Evolutionary conservation across 2,329 filamentous ascomycete genomes (phyloP), one percentile per base, ranked within the genome.

Genomic region (Myotisia sp.): DNA sequence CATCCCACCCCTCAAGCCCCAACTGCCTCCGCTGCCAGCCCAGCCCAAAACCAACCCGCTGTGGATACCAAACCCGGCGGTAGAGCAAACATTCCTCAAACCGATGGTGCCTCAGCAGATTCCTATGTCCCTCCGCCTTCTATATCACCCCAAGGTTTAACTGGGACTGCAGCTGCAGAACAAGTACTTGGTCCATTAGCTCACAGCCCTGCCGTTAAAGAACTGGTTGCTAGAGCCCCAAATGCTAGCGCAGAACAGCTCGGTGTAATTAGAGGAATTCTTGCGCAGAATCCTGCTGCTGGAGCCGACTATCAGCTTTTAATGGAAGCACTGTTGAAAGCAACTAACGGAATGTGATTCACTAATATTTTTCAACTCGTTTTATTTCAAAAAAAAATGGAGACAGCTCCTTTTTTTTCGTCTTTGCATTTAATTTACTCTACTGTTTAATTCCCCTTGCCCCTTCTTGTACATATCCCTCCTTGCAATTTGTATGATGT

Each of bases 171-270:
- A 2, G 62, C 70, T 10, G 79, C 79, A 0, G 58, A 64, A 1
- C 68, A 77, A 38, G 69, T 82, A 1, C 64, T 84, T 0, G 79
- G 79, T 0, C 55, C 65, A 0, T 63, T 78, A 28, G 69, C 76
- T 8, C 63, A 62, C 14, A 70, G 72, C 10, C 72, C 77, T 0
- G 79, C 77, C 0, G 73, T 82, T 6, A 65, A 71, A 16, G 79
- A 84, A 45, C 60, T 86, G 3, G 62, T 84, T 28, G 71, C 74
- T 4, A 75, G 81, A 43, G 77, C 76, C 1, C 72, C 68, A 13
- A 68, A 70, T 32, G 82, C 80, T 64, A 67, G 75, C 29, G 64
- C 71, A n/a, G 61, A 70, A 10, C 81, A 92, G 50, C 78, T 90
- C 70, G 65, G 71, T 36, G 72, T 90, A 18, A 71, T 94, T 41